phyloP scores from a whole-genome alignment of 225 moss, liverwort and hornwort species.

The Thuidium tamariscinum region DNA sequence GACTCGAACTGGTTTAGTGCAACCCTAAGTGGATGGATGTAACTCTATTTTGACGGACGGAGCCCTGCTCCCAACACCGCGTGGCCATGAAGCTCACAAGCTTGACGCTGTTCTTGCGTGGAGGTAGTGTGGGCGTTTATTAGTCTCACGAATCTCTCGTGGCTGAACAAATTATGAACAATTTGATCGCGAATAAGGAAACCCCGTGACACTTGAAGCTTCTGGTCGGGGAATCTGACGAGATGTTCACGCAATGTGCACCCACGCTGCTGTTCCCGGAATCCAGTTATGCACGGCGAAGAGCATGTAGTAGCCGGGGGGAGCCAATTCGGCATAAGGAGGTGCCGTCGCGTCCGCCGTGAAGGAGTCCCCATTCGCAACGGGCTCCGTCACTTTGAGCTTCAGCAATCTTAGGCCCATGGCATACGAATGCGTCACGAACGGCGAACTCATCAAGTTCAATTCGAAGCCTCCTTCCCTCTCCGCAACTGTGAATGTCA shows the following conservation, averaged over 20 bases:
- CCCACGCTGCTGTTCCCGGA: slow-evolving; percentile 61
- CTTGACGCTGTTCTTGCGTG: neutral
- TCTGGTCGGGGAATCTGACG: neutral
- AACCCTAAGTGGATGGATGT: neutral
- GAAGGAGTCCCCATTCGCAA: slow-evolving; percentile 1
- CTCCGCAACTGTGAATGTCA: slow-evolving; percentile 6
- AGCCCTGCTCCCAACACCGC: neutral
- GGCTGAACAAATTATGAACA: neutral
- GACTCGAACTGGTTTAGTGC: neutral
- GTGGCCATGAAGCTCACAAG: neutral
- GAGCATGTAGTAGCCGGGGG: slow-evolving; percentile 80
- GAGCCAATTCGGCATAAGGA: slow-evolving; percentile 36
- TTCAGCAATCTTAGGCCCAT: slow-evolving; percentile 65
- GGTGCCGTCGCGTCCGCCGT: slow-evolving; percentile 50
- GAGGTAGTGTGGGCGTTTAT: neutral
- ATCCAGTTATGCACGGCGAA: slow-evolving; percentile 65
- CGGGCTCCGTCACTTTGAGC: slow-evolving; percentile 28
- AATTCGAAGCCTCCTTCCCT: slow-evolving; percentile 14
- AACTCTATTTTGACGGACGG: neutral
- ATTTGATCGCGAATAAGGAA: neutral
- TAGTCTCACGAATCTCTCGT: neutral
- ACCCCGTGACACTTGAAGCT: neutral
- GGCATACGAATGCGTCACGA: slow-evolving; percentile 69
- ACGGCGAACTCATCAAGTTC: slow-evolving; percentile 54
- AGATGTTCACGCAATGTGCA: slow-evolving; percentile 9